Base-by-base conservation (phyloP, 2,329 filamentous ascomycete genomes). In the Keithomyces neogunnii region DNA sequence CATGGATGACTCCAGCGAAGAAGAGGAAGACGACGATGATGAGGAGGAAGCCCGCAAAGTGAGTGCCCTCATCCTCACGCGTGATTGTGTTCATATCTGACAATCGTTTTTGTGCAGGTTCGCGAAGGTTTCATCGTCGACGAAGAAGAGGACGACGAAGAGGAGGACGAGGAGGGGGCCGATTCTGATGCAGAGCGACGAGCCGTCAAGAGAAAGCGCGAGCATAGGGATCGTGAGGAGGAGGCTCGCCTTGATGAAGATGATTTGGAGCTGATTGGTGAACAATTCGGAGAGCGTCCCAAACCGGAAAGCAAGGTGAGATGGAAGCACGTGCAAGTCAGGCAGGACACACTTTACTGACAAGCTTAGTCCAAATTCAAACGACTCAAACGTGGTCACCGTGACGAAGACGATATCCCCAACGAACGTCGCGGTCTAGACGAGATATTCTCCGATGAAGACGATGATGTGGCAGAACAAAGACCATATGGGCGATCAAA, bases 401-500 rank as follows among this genome's bases (percentile, higher is more conserved):
- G 87, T 54, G 85, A 86, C 56, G 85, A 89, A 56, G 82, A 80
- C 51, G 80, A 89, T 47, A 78, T 82, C 28, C 75, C 75, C 30
- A 75, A 73, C 58, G 78, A 84, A 57, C 78, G 83, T 40, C 85
- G 86, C 55, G 89, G 86, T 29, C 81, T 97, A 13, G 86, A 90
- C 59, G 86, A 96, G 60, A 97, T 99, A 58, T 99, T 99, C 68
- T 91, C 89, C 36, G 92, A 96, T 58, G 92, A 96, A 49, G 92
- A 97, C 55, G 91, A 95, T 50, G 83, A 87, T 19, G 82, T 78
- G 52, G 77, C 56, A 50, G 78, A 81, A 5, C 76, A 79, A 39
- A 70, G 76, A 52, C 66, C 67, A 2, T 81, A 80, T 52, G 70
- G 69, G 35, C 70, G 79, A 56, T 69, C 74, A 4, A 73, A 67